These are phyloP conservation scores for Pterulicium gracile DNA, from an alignment of 1,284 basidiomycete species.

Conservation along the genomic window DNA sequence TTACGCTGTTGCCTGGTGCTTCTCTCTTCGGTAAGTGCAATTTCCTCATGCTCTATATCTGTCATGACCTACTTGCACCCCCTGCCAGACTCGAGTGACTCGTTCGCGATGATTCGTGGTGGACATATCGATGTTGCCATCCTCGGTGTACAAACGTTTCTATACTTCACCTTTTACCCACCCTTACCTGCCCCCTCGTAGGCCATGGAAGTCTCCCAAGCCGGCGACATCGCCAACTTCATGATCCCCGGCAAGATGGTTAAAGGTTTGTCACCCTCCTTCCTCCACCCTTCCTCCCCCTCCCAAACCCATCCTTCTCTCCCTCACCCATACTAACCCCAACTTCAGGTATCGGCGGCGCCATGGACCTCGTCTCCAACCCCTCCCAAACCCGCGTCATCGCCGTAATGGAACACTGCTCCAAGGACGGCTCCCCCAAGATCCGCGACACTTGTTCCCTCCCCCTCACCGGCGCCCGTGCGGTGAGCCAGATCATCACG, in stretches of 20 bases:
- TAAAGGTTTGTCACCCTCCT: conserved; percentile 40
- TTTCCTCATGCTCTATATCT: not conserved
- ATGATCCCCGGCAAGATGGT: conserved; percentile 94
- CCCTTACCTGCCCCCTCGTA: conserved; percentile 18
- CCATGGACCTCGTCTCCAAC: conserved; percentile 93
- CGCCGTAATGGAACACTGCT: conserved; percentile 81
- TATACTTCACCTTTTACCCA: not conserved
- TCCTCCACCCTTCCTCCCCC: not conserved
- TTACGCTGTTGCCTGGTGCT: conserved; percentile 86
- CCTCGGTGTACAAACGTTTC: conserved; percentile 44
- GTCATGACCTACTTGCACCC: conserved; percentile 4
- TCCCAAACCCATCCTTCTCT: not conserved
- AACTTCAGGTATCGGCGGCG: conserved; percentile 72
- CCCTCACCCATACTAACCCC: conserved; percentile 7
- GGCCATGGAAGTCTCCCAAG: conserved; percentile 92
- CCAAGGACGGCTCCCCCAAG: conserved; percentile 86
- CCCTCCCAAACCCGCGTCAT: conserved; percentile 87
- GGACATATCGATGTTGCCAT: conserved; percentile 94
- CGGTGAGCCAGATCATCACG: conserved; percentile 87
- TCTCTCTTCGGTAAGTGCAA: conserved; percentile 68
- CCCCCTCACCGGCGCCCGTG: conserved; percentile 79
- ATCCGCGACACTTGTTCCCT: conserved; percentile 75
- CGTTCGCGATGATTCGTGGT: conserved; percentile 93
- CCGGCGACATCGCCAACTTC: conserved; percentile 94
- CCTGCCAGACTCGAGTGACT: conserved; percentile 69